phyloP scores from a whole-genome alignment of 352 stramenopile genomes.

The Phytophthora pseudosyringae region DNA sequence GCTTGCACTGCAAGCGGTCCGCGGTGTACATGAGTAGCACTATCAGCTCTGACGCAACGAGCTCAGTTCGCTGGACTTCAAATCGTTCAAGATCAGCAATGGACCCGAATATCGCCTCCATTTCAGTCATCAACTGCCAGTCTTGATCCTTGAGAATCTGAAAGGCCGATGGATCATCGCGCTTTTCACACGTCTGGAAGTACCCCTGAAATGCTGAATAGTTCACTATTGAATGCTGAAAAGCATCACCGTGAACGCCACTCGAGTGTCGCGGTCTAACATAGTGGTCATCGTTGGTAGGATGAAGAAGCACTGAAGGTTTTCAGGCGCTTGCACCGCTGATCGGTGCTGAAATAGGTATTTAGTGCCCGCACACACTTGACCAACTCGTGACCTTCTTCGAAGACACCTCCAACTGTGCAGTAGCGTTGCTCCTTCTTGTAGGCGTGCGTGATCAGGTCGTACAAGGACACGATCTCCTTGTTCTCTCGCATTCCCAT shows the following conservation, averaged over 20 bases:
- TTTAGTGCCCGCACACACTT: neutral
- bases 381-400: constrained; percentile 2
- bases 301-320: neutral
- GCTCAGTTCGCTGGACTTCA: neutral
- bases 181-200: constrained; percentile 6
- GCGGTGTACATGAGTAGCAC: constrained; percentile 4
- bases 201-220: constrained; percentile 5
- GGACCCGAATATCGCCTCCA: constrained; percentile 6
- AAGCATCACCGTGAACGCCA: constrained; percentile 22
- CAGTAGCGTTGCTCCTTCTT: constrained; percentile 1
- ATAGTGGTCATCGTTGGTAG: neutral
- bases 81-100: constrained; percentile 1
- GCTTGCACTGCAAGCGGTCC: neutral
- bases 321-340: constrained; percentile 3
- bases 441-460: neutral
- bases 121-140: constrained; percentile 5
- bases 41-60: constrained; percentile 14
- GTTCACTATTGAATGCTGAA: constrained; percentile 14
- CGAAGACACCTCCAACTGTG: neutral
- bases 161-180: constrained; percentile 7
- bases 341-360: constrained; percentile 6
- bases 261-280: constrained; percentile 18
- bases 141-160: neutral
- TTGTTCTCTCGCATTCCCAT: neutral
- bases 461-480: neutral